A percentile compares a stretch with the other conserved stretches of the same genome.
phyloP scores from a whole-genome alignment of 2,329 filamentous ascomycete species.

The Colletotrichum kahawae region DNA sequence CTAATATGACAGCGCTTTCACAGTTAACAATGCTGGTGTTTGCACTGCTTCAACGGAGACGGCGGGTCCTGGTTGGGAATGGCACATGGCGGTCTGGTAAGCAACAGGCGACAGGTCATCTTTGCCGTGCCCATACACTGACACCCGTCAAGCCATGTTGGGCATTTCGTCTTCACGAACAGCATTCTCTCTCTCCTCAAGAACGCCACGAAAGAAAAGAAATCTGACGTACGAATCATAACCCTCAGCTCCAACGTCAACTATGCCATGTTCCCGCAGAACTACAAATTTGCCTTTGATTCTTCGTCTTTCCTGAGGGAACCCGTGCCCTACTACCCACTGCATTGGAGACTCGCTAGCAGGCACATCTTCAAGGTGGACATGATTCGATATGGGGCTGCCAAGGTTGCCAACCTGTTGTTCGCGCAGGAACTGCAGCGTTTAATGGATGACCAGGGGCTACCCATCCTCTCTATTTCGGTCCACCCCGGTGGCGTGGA shows the following conservation, averaged over 20 bases:
- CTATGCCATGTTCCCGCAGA: slow-evolving; percentile 20
- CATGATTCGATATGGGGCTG: slow-evolving; percentile 27
- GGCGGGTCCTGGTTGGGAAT: slow-evolving; percentile 26
- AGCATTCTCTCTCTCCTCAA: slow-evolving; percentile 30
- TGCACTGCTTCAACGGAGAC: not conserved
- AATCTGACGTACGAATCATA: slow-evolving; percentile 30
- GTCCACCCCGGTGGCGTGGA: slow-evolving; percentile 25
- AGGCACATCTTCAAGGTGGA: slow-evolving; percentile 23
- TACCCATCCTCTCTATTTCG: slow-evolving; percentile 22
- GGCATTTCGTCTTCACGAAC: slow-evolving; percentile 31
- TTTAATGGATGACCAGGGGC: slow-evolving; percentile 15
- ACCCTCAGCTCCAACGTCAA: slow-evolving; percentile 25
- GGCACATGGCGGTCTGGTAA: slow-evolving; percentile 27
- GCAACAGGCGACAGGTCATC: not conserved
- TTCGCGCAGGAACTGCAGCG: slow-evolving; percentile 28
- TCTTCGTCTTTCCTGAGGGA: slow-evolving; percentile 10
- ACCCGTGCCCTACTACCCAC: slow-evolving; percentile 17
- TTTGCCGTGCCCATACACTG: not conserved
- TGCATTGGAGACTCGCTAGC: slow-evolving; percentile 7
- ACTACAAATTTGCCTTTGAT: slow-evolving; percentile 25
- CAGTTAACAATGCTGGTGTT: slow-evolving; percentile 30
- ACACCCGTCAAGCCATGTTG: slow-evolving; percentile 26
- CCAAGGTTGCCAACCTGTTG: slow-evolving; percentile 27
- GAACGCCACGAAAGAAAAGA: slow-evolving; percentile 12
- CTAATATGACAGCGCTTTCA: not conserved